phyloP scores from a whole-genome alignment of 2,329 filamentous ascomycete genomes.

The Aspergillus caelatus region DNA sequence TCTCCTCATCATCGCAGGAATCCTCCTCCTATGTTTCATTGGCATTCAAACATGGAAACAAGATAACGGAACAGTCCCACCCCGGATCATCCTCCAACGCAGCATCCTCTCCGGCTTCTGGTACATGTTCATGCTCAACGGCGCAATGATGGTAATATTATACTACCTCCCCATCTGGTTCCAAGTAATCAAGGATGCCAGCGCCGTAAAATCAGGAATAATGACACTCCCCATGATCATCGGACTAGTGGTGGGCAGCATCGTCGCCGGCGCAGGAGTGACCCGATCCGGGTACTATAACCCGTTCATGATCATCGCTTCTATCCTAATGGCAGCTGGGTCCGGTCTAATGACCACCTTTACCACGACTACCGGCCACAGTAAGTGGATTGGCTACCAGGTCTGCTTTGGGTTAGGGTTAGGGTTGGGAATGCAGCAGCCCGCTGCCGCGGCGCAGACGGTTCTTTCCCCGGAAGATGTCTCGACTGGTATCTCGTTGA shows the following conservation, averaged over 20 bases:
- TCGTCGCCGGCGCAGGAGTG: background rate
- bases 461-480: conserved; percentile 34
- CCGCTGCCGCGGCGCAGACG: conserved; percentile 8
- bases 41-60: conserved; percentile 6
- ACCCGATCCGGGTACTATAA: conserved; percentile 14
- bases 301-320: conserved; percentile 6
- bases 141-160: conserved; percentile 11
- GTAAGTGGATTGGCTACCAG: conserved; percentile 12
- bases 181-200: conserved; percentile 4
- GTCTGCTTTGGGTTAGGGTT: conserved; percentile 11
- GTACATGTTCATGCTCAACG: conserved; percentile 3
- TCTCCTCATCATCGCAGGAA: conserved; percentile 8
- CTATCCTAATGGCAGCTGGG: conserved; percentile 1
- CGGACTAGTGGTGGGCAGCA: background rate
- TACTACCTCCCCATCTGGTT: conserved; percentile 13
- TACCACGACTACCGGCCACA: background rate
- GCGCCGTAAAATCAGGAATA: background rate
- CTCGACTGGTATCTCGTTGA: conserved; percentile 35
- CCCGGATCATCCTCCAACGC: conserved; percentile 10
- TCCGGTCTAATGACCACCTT: conserved; percentile 10
- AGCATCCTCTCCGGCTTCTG: conserved; percentile 11
- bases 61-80: conserved; percentile 12
- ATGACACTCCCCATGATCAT: conserved; percentile 3
- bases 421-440: conserved; percentile 6
- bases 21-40: conserved; percentile 8